These are phyloP conservation scores for Collybia nuda DNA, from an alignment of 768 basidiomycete species.

Conservation along the genomic window DNA sequence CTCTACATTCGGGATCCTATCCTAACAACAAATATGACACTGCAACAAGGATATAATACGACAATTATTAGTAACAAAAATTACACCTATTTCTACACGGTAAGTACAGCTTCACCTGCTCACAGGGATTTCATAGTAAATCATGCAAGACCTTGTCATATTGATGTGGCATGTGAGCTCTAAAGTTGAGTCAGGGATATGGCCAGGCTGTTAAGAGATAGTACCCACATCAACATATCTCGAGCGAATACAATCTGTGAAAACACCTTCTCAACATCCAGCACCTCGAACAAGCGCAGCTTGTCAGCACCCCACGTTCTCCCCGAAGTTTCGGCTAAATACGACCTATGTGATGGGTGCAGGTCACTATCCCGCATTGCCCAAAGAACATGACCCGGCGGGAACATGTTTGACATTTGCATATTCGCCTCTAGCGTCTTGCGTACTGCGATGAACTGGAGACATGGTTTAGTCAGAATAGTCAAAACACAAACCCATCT, in stretches of 20 bases:
- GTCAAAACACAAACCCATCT: constrained; percentile 27
- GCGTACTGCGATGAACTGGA: constrained; percentile 73
- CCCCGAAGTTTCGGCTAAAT: constrained; percentile 12
- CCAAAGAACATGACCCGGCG: constrained; percentile 80
- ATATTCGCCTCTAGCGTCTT: constrained; percentile 88
- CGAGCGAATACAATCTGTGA: constrained; percentile 77
- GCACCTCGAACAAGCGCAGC: constrained; percentile 73
- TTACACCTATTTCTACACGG: constrained; percentile 1
- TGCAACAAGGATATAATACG: background rate
- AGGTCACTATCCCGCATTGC: constrained; percentile 74
- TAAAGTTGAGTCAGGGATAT: constrained; percentile 20
- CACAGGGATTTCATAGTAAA: constrained; percentile 40
- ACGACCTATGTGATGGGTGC: constrained; percentile 53
- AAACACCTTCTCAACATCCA: constrained; percentile 76
- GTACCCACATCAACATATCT: constrained; percentile 75
- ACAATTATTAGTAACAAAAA: background rate
- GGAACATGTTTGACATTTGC: constrained; percentile 69
- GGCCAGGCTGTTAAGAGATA: constrained; percentile 1
- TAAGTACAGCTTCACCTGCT: background rate
- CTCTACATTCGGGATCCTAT: too few species aligned
- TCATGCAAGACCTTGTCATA: constrained; percentile 78
- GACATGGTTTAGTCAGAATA: background rate
- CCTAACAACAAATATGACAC: too few species aligned
- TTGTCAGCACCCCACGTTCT: constrained; percentile 38
- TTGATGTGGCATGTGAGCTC: constrained; percentile 78